Evolutionary conservation across 2,329 filamentous ascomycete species (phyloP).

Genomic region (Talaromyces funiculosus): DNA sequence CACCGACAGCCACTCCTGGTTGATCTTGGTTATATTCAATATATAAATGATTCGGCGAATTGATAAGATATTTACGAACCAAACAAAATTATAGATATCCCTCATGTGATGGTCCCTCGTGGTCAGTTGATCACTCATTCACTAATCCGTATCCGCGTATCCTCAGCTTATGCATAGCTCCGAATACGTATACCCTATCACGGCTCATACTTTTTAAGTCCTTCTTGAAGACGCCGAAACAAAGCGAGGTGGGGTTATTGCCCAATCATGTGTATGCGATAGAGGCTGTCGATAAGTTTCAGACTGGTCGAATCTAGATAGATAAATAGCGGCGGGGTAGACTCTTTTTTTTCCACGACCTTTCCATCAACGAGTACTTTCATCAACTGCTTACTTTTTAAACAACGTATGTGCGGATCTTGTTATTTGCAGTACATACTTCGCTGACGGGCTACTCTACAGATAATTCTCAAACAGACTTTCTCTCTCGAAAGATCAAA

Average conservation of each 20-base stretch:
- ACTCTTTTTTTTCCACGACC: background rate
- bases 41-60: background rate
- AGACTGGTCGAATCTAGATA: background rate
- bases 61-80: background rate
- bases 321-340: conserved; percentile 6
- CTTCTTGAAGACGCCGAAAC: background rate
- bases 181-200: background rate
- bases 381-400: background rate
- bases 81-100: background rate
- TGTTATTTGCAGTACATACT: background rate
- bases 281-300: background rate
- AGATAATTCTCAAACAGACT: background rate
- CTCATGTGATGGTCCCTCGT: background rate
- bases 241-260: background rate
- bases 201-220: background rate
- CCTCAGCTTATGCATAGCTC: background rate
- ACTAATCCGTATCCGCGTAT: background rate
- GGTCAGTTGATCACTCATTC: background rate
- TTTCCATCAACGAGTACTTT: background rate
- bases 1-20: conserved; percentile 46
- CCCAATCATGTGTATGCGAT: conserved; percentile 4
- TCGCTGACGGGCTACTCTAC: background rate
- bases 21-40: background rate
- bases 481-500: background rate
- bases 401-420: background rate